Base-by-base conservation (phyloP, 495 filamentous ascomycete genomes). In the Aspergillus wentii region DNA sequence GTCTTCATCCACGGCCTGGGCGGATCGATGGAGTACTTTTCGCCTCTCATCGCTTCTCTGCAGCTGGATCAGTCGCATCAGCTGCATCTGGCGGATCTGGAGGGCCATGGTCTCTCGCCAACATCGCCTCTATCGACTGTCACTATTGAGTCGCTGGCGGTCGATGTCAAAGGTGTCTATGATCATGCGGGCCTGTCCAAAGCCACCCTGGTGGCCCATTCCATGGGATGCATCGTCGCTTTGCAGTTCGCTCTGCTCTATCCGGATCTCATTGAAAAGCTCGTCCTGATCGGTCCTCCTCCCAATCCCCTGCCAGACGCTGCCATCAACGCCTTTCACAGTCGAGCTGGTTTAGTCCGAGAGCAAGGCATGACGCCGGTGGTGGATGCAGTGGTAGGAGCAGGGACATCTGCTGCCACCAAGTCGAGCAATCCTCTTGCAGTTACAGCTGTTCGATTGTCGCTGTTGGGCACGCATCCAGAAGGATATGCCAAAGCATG, bases 1-100 rank as follows among this genome's bases (percentile, higher is more conserved):
- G 41, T 74, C 30, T 67, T 74, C 49, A 54, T 76, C 18, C 66
- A 72, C 33, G 70, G 70, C 18, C 54, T 73, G 1, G 67, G 67
- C 7, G 59, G 57, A n/a, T 64, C 59, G 7, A 56, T 46, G 5
- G 47, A 57, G 4, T 61, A 54, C 35, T 73, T 52, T 31, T 55
- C 46, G 15, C 70, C 71, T 0, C 31, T 72, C 5, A 52, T 65
- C 17, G 15, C 45, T 4, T n/a, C n/a, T n/a, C n/a, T n/a, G n/a
- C 20, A 29, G 8, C 49, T 61, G 1, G 40, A 41, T 2, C 30
- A 40, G 13, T 34, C 40, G 1, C 48, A 61, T 29, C 48, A 43
- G 5, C 38, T 67, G 5, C 64, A 68, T 30, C 42, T 67, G 1
- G 61, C 60, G 30, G 71, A 75, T 44, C 57, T 75, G 4, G 71